Evolutionary conservation across 768 basidiomycete genomes (phyloP).

Genomic region (Serendipita sp.): DNA sequence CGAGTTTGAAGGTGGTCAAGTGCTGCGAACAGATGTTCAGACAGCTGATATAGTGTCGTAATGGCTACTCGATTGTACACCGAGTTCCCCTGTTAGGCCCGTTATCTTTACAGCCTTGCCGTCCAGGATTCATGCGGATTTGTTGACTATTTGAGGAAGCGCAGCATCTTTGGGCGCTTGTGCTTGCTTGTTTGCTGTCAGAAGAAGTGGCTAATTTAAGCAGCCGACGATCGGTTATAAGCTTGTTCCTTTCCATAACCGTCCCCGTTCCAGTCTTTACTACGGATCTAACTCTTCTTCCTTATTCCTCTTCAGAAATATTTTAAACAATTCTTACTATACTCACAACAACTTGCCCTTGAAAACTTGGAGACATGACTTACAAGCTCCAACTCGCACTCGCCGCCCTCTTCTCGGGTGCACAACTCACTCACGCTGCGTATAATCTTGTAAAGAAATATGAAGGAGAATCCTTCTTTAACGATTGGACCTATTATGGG

Average conservation of each 20-base stretch:
- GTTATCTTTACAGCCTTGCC: too few species aligned
- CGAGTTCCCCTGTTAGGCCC: too few species aligned
- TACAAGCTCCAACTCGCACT: background rate
- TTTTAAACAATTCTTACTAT: background rate
- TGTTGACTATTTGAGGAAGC: too few species aligned
- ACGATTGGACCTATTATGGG: constrained; percentile 50
- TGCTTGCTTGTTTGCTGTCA: too few species aligned
- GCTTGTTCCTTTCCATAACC: too few species aligned
- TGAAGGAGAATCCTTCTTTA: constrained; percentile 44
- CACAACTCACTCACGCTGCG: background rate
- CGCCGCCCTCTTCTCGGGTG: background rate
- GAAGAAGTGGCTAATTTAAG: too few species aligned
- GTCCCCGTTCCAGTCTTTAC: too few species aligned
- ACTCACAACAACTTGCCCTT: background rate
- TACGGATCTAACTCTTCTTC: background rate
- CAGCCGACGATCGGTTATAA: too few species aligned
- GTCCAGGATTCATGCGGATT: too few species aligned
- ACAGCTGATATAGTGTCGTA: background rate
- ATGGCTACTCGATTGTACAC: background rate
- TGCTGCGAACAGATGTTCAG: background rate
- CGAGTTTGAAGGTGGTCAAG: background rate
- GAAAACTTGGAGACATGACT: background rate
- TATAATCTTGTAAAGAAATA: constrained; percentile 43
- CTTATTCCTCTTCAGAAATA: background rate
- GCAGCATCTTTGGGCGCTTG: too few species aligned